phyloP scores from a whole-genome alignment of 2,329 filamentous ascomycete species.

The Penicillium sp. region DNA sequence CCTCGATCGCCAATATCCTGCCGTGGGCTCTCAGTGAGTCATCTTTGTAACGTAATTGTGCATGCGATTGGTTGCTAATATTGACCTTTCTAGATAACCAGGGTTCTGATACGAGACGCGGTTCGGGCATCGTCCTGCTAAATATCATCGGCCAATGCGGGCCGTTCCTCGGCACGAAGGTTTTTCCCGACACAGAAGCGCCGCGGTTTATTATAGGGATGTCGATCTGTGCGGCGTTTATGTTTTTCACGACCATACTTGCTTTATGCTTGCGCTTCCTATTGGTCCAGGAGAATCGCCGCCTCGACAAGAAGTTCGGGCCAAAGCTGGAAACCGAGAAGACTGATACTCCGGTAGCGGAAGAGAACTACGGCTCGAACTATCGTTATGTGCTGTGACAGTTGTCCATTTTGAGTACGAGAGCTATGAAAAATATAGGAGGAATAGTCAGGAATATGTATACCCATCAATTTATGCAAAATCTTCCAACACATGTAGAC shows the following conservation, averaged over 20 bases:
- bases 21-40: conserved; percentile 58
- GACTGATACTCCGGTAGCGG: conserved; percentile 23
- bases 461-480: not conserved
- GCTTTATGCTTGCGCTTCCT: conserved; percentile 52
- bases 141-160: conserved; percentile 65
- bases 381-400: conserved; percentile 38
- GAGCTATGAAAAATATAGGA: not conserved
- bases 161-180: conserved; percentile 58
- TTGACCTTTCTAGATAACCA: conserved; percentile 55
- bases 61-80: not conserved
- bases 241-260: conserved; percentile 55
- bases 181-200: conserved; percentile 53
- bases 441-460: not conserved
- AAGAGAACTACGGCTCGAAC: conserved; percentile 40
- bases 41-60: not conserved
- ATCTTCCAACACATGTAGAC: not conserved
- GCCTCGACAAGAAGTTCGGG: conserved; percentile 51
- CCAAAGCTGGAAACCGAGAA: conserved; percentile 19
- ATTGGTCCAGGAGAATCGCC: conserved; percentile 57
- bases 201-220: conserved; percentile 54
- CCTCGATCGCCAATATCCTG: conserved; percentile 65
- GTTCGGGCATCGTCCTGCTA: conserved; percentile 61
- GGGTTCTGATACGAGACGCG: conserved; percentile 63
- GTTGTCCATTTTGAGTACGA: not conserved
- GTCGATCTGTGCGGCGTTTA: conserved; percentile 58